Conservation (phyloP, 2,329 filamentous ascomycete species). For the Neonectria magnoliae region DNA sequence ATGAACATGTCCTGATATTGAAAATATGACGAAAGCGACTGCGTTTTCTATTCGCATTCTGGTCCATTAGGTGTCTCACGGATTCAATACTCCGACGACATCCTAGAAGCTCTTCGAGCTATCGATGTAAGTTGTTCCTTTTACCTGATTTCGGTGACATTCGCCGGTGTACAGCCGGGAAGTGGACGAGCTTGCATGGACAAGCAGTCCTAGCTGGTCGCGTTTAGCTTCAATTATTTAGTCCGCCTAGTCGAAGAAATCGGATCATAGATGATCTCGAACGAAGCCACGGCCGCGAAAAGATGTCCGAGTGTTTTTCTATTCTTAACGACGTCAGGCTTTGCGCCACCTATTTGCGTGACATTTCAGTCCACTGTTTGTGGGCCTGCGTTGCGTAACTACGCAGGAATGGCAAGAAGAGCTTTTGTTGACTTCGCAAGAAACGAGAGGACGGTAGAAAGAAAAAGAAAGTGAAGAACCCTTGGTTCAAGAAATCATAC, state of each 20-base stretch:
- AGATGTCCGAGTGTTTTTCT: background rate
- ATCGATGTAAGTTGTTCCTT: background rate
- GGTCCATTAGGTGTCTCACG: background rate
- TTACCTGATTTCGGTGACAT: background rate
- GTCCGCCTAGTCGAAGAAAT: background rate
- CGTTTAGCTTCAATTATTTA: background rate
- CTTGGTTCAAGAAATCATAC: background rate
- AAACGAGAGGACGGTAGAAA: background rate
- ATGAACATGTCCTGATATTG: background rate
- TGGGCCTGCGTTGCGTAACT: background rate
- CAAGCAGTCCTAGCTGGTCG: background rate
- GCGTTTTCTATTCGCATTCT: background rate
- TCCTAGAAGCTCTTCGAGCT: background rate
- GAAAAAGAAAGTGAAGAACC: background rate
- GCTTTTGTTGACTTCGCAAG: too few relatives aligned
- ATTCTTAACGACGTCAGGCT: background rate
- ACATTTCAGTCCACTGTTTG: background rate
- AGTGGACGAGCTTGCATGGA: constrained; percentile 4
- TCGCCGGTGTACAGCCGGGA: constrained; percentile 1
- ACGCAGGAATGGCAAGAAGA: too few relatives aligned
- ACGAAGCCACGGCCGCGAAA: background rate
- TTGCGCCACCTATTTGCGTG: background rate
- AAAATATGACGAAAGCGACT: background rate
- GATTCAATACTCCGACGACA: background rate
- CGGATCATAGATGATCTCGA: constrained; percentile 14